Base-by-base conservation (phyloP, 805 yeast genomes). In the Yarrowia alimentaria region DNA sequence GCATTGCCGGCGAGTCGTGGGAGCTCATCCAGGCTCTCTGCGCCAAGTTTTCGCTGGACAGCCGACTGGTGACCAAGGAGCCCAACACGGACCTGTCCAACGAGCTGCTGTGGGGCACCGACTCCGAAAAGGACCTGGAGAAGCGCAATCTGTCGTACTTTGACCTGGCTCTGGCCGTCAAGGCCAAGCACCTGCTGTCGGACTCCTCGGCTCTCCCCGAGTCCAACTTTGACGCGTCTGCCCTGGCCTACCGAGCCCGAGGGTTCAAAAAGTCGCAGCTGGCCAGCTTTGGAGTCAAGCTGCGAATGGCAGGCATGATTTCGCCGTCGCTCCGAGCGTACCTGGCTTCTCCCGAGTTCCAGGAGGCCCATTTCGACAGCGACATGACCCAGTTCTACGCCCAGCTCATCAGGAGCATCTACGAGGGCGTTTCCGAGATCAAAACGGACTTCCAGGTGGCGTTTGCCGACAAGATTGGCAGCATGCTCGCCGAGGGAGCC, bases 1-100 rank as follows among this genome's bases (percentile, higher is more conserved):
- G 68, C 3, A 63, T 81, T 5, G 61, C 76, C 16, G 94, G 94
- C 8, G 95, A 86, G 61, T 73, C 81, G 6, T 51, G 63, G 51
- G 55, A 38, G 10, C 55, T 55, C 7, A 57, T 53, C 19, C 18
- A 18, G 9, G 32, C 30, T 3, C 40, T 60, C 14, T 18, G 43
- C 40, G 37, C 9, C 11, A 17, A 30, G 37, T 30, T 31, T 24
- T 24, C 25, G 12, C 33, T 40, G 11, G 33, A 28, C 17, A 3
- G 11, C 0, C 1, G 7, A 5, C 47, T 49, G 9, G 11, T 26
- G 10, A 19, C 26, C 10, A 11, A 14, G 4, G 24, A 21, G 6
- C 48, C 48, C 4, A 26, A 19, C 9, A 35, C 34, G 2, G 28
- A 35, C 13, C 9, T 16, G 34, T 49, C 47, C 37, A 49, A 49